These are phyloP conservation scores for Sugiyamaella americana DNA, from an alignment of 805 yeast genomes.

Conservation along the genomic window DNA sequence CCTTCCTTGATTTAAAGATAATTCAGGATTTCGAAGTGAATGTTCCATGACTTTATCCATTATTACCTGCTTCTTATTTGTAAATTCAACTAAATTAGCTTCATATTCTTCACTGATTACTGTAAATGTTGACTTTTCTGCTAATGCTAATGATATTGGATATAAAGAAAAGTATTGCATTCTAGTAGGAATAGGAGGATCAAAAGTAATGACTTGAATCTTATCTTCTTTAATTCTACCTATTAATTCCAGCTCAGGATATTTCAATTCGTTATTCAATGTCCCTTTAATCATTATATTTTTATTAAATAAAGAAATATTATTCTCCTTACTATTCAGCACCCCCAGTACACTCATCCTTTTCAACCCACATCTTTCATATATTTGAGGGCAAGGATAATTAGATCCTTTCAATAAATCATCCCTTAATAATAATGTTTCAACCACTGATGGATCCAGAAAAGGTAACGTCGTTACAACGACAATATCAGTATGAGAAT, in stretches of 20 bases:
- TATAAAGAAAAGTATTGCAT: slow-evolving; percentile 71
- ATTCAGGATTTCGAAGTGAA: slow-evolving; percentile 12
- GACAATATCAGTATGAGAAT: slow-evolving; percentile 18
- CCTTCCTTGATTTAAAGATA: slow-evolving; percentile 4
- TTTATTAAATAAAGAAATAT: slow-evolving; percentile 2
- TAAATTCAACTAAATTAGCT: slow-evolving; percentile 25
- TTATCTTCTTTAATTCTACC: not conserved
- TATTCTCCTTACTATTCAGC: slow-evolving; percentile 8
- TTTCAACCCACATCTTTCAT: slow-evolving; percentile 18
- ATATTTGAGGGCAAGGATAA: slow-evolving; percentile 14
- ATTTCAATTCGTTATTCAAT: slow-evolving; percentile 10
- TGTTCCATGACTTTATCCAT: slow-evolving; percentile 21
- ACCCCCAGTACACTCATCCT: slow-evolving; percentile 21
- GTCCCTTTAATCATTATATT: slow-evolving; percentile 7
- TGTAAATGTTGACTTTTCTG: slow-evolving; percentile 26
- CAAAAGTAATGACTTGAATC: slow-evolving; percentile 44
- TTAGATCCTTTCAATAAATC: slow-evolving; percentile 16
- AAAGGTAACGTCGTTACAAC: slow-evolving; percentile 24
- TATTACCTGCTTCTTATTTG: slow-evolving; percentile 17
- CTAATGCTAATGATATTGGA: slow-evolving; percentile 62
- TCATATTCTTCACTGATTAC: slow-evolving; percentile 26
- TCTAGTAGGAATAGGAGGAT: slow-evolving; percentile 62
- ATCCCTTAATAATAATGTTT: slow-evolving; percentile 16
- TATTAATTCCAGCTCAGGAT: slow-evolving; percentile 10
- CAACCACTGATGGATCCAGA: slow-evolving; percentile 18